These are phyloP conservation scores for Leccinum subtestaceum DNA, from an alignment of 768 basidiomycete species.

Conservation along the genomic window DNA sequence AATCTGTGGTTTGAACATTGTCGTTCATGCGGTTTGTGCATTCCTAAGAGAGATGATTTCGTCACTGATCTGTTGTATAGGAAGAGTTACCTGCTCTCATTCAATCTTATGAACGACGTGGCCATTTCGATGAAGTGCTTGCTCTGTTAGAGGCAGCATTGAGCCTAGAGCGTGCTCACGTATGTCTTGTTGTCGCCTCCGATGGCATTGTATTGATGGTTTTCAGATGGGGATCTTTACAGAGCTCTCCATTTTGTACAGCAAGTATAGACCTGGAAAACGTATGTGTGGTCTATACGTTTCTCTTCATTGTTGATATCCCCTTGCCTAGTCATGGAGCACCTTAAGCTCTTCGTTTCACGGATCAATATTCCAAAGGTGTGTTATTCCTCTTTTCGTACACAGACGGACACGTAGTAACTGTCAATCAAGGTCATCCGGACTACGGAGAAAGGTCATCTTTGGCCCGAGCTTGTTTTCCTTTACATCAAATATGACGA, in stretches of 20 bases:
- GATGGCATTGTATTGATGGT: constrained; percentile 13
- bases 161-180: constrained; percentile 94
- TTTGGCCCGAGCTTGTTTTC: constrained; percentile 99
- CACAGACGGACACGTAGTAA: not conserved
- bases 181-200: constrained; percentile 30
- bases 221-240: constrained; percentile 94
- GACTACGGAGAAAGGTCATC: constrained; percentile 92
- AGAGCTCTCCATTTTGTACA: constrained; percentile 85
- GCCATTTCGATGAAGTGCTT: constrained; percentile 94
- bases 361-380: constrained; percentile 98
- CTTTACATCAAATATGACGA: constrained; percentile 98
- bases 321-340: constrained; percentile 82
- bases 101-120: constrained; percentile 83
- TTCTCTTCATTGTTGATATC: not conserved
- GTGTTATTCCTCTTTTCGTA: not conserved
- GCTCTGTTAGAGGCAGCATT: constrained; percentile 90
- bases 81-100: constrained; percentile 77
- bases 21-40: constrained; percentile 73
- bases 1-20: constrained; percentile 97
- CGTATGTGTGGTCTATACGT: constrained; percentile 47
- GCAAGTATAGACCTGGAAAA: constrained; percentile 94
- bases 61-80: constrained; percentile 32
- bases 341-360: constrained; percentile 91
- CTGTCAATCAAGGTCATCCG: constrained; percentile 67
- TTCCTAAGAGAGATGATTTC: constrained; percentile 2